phyloP scores from a whole-genome alignment of 768 basidiomycete species.

The Clitopilus hobsonii region DNA sequence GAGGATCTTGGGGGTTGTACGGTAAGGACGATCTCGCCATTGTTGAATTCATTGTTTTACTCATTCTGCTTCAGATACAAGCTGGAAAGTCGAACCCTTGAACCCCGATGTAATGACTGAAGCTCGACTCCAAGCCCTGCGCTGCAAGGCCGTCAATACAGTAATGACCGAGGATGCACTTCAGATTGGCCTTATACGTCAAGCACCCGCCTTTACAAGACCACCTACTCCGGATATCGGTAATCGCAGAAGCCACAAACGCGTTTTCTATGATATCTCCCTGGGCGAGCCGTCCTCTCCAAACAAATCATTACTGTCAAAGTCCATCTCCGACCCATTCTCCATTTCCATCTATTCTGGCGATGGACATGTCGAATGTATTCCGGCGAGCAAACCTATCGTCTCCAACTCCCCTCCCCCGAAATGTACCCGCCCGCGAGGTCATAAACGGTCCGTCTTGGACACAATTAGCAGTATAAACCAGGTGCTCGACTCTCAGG shows the following conservation, averaged over 20 bases:
- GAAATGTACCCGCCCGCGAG: constrained; percentile 4
- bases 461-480: constrained; percentile 9
- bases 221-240: neutral
- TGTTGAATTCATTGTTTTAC: neutral
- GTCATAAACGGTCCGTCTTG: constrained; percentile 10
- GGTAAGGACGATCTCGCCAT: neutral
- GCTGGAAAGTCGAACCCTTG: neutral
- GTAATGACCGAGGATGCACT: neutral
- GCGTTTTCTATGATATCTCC: neutral
- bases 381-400: neutral
- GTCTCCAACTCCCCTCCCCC: constrained; percentile 9
- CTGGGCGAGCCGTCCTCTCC: neutral
- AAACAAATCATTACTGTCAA: neutral
- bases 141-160: neutral
- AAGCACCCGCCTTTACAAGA: neutral
- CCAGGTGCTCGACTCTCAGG: constrained; percentile 1
- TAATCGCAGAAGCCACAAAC: neutral
- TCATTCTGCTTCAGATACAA: neutral
- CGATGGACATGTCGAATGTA: neutral
- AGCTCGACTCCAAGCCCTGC: neutral
- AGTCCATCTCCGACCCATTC: neutral
- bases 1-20: neutral
- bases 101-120: neutral
- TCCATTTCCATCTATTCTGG: neutral
- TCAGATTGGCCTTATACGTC: neutral